A percentile compares a stretch with the other conserved stretches of the same genome.
These are phyloP conservation scores for Fonsecaea pedrosoi DNA, from an alignment of 2,329 filamentous ascomycete species.

Conservation along the genomic window DNA sequence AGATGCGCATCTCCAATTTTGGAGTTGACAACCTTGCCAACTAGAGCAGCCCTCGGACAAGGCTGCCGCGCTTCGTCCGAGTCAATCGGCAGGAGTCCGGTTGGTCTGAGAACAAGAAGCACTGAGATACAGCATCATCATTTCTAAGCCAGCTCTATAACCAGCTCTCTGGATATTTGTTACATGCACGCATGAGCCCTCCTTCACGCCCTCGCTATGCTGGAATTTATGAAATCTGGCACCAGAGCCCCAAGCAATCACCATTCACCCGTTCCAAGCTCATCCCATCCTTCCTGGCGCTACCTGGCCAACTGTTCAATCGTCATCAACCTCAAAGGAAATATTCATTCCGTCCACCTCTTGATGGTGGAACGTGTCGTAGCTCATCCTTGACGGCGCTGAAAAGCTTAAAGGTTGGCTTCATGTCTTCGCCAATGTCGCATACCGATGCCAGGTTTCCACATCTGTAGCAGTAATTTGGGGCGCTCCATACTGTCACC, in stretches of 20 bases:
- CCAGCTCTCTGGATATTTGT: conserved; percentile 30
- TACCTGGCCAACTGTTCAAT: conserved; percentile 8
- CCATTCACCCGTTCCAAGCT: conserved; percentile 18
- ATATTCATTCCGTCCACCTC: conserved; percentile 57
- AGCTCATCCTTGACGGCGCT: conserved; percentile 56
- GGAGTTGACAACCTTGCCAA: not conserved
- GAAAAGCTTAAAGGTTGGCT: conserved; percentile 78
- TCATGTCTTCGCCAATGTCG: conserved; percentile 82
- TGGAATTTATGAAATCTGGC: conserved; percentile 20
- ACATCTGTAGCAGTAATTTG: conserved; percentile 94
- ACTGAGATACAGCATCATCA: conserved; percentile 1
- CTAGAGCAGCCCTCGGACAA: not conserved
- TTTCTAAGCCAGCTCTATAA: conserved; percentile 26
- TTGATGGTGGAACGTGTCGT: conserved; percentile 52
- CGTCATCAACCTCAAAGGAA: conserved; percentile 41
- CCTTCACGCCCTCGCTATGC: conserved; percentile 29
- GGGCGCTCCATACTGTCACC: conserved; percentile 84
- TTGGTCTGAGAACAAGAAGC: not conserved
- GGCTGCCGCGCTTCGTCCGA: not conserved
- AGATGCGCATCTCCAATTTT: conserved; percentile 17
- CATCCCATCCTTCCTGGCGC: not conserved
- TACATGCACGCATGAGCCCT: conserved; percentile 23
- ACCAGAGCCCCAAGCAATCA: conserved; percentile 10
- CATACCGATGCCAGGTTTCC: conserved; percentile 82
- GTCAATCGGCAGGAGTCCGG: not conserved